Evolutionary conservation across 768 basidiomycete species (phyloP).

Genomic region (Melanogaster broomeanus): DNA sequence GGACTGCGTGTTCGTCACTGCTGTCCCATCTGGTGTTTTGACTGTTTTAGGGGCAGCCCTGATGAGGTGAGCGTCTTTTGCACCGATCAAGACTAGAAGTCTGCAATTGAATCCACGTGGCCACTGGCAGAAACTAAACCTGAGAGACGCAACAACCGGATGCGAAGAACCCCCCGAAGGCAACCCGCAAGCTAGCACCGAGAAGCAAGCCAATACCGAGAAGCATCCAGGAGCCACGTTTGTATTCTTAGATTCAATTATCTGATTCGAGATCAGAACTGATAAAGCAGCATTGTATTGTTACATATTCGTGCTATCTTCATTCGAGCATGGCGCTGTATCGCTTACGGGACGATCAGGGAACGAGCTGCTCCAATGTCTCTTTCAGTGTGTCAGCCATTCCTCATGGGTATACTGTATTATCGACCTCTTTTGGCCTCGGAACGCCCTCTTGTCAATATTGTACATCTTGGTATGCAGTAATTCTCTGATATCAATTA

Average conservation of each 20-base stretch:
- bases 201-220: too few relatives aligned
- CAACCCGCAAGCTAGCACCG: neutral
- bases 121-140: slow-evolving; percentile 4
- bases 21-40: slow-evolving; percentile 10
- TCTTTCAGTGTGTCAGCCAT: slow-evolving; percentile 24
- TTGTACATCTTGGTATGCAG: too few relatives aligned
- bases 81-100: neutral
- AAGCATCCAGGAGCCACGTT: neutral
- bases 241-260: neutral
- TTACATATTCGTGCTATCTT: neutral
- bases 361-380: slow-evolving; percentile 27
- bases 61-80: slow-evolving; percentile 5
- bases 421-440: slow-evolving; percentile 26
- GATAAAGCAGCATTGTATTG: neutral
- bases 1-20: slow-evolving; percentile 13
- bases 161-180: neutral
- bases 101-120: too few relatives aligned
- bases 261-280: too few relatives aligned
- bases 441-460: slow-evolving; percentile 28
- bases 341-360: slow-evolving; percentile 25
- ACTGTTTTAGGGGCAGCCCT: slow-evolving; percentile 8
- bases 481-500: too few relatives aligned
- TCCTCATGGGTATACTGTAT: slow-evolving; percentile 19
- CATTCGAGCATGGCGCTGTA: neutral
- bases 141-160: neutral